Conservation (phyloP, 1,284 basidiomycete species). For the Naganishia sp. region DNA sequence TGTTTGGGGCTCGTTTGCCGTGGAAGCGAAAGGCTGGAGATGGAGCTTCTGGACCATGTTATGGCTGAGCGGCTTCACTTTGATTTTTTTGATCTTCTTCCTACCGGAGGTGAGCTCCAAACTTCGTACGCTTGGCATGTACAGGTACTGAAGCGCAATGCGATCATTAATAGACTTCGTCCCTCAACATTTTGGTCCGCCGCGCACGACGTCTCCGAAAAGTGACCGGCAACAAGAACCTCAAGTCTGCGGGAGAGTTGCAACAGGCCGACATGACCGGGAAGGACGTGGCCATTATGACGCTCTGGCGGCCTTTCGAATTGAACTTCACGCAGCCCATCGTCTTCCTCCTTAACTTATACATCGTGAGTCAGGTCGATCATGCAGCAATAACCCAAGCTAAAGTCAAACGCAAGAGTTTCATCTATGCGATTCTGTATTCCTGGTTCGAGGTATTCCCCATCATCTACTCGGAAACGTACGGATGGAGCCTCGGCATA, state of each 20-base stretch:
- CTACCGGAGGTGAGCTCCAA: conserved; percentile 45
- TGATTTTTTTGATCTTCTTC: conserved; percentile 38
- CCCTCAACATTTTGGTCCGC: conserved; percentile 47
- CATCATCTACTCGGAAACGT: conserved; percentile 39
- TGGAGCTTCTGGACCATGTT: conserved; percentile 45
- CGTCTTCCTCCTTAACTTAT: conserved; percentile 43
- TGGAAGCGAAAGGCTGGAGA: conserved; percentile 41
- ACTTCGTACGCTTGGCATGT: neutral
- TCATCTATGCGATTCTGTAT: conserved; percentile 27
- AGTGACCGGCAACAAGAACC: conserved; percentile 49
- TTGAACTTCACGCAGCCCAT: conserved; percentile 46
- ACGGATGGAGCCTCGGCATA: conserved; percentile 40
- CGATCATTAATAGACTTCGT: conserved; percentile 37
- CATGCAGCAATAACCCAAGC: neutral
- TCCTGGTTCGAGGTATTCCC: conserved; percentile 38
- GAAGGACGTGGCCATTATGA: conserved; percentile 34
- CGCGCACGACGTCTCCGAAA: conserved; percentile 49
- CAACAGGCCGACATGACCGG: conserved; percentile 32
- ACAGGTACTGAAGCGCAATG: no score
- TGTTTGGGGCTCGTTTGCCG: conserved; percentile 35
- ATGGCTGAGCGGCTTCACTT: conserved; percentile 35
- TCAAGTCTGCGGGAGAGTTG: conserved; percentile 49
- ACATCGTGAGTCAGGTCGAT: conserved; percentile 27
- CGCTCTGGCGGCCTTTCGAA: conserved; percentile 40
- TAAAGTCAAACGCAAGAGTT: neutral